Evolutionary conservation across 495 filamentous ascomycete genomes (phyloP).

Genomic region (Amorphotheca resinae): DNA sequence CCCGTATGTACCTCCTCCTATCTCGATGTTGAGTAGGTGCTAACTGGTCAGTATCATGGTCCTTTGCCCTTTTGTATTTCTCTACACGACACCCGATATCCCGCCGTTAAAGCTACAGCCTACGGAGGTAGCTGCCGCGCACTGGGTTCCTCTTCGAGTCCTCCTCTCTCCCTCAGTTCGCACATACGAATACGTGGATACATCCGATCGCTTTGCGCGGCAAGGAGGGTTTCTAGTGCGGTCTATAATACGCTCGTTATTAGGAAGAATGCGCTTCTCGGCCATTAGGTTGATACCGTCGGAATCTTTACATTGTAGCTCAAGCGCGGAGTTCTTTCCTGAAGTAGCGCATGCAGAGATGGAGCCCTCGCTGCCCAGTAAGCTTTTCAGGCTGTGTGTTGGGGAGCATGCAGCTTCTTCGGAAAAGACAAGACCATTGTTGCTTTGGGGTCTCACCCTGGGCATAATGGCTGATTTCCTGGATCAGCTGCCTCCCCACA

Average conservation of each 20-base stretch:
- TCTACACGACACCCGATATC: conserved; percentile 44
- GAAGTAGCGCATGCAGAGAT: neutral
- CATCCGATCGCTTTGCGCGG: conserved; percentile 48
- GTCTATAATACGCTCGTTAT: conserved; percentile 37
- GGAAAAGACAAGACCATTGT: conserved; percentile 35
- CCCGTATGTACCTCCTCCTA: conserved; percentile 36
- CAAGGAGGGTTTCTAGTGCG: conserved; percentile 37
- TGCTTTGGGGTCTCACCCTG: conserved; percentile 67
- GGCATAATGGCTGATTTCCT: conserved; percentile 63
- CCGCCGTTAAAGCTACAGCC: conserved; percentile 54
- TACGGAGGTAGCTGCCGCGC: conserved; percentile 59
- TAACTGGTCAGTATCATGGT: conserved; percentile 50
- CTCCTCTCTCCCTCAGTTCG: conserved; percentile 49
- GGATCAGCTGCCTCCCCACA: conserved; percentile 53
- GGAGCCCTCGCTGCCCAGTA: neutral
- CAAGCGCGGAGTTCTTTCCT: conserved; percentile 34
- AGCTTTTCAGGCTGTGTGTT: conserved; percentile 13
- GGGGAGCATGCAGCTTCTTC: conserved; percentile 24
- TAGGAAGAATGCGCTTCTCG: conserved; percentile 62
- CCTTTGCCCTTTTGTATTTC: conserved; percentile 62
- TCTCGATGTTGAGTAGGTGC: conserved; percentile 9
- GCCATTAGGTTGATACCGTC: conserved; percentile 46
- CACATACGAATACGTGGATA: conserved; percentile 53
- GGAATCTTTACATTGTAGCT: conserved; percentile 44
- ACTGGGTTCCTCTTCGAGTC: conserved; percentile 62